Evolutionary conservation across 129 eudicot species (phyloP), one percentile per base, ranked within the genome.

Genomic region (Calendula officinalis): DNA sequence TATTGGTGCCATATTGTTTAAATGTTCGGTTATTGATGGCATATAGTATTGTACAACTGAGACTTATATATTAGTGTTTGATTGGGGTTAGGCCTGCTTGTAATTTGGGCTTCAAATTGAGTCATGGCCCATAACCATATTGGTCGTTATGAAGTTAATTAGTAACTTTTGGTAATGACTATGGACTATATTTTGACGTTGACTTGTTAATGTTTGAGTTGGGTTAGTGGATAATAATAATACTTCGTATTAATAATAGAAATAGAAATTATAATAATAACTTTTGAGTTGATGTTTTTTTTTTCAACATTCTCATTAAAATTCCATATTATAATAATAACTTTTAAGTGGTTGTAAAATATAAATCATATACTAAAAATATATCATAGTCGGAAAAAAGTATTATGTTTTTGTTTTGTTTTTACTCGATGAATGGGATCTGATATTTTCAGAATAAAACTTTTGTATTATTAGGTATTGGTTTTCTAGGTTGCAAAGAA

Each of bases 401-500:
- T 8, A 4, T 60, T 34, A 6, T 10, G 14, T 32, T 9, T 14
- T 12, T 38, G 32, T 27, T 50, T 48, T 50, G 8, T 22, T 42
- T 51, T 15, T 36, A 38, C 8, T 40, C 8, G 46, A 39, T 14
- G 36, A 70, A 22, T 14, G 38, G 39, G n/a, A 50, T 27, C 52
- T 61, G 60, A 42, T 62, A 9, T 3, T 61, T 52, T 61, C n/a
- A 43, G 69, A 64, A 72, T 72, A 35, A 36, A 62, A 17, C 3
- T 44, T 64, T 72, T 72, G 71, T 72, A 72, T 34, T 44, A 72
- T 72, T 62, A 35, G 64, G 5, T 71, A 62, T 62, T 65, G 71
- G 61, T 55, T 45, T 72, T 72, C 42, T 64, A 54, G 66, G 65
- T 55, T 45, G 54, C 53, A 51, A 64, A 64, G 69, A 50, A 53